Conservation (phyloP, 208 protist genomes). For the Leishmania tarentolae region DNA sequence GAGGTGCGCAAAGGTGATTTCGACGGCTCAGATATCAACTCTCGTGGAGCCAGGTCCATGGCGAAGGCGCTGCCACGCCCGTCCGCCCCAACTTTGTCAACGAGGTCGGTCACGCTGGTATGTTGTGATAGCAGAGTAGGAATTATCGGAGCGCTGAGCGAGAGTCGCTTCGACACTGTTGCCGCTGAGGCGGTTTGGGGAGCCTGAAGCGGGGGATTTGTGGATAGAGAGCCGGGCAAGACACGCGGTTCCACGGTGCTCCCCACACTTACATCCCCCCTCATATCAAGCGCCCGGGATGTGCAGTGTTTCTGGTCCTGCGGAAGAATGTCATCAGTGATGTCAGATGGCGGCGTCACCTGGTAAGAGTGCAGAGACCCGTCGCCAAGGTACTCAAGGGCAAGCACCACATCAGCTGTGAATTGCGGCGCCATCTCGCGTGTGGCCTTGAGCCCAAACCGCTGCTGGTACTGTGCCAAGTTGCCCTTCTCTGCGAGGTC, state of each 20-base stretch:
- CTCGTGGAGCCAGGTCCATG: neutral
- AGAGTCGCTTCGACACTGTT: neutral
- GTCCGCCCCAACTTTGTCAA: neutral
- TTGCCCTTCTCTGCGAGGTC: slow-evolving; percentile 79
- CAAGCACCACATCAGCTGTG: slow-evolving; percentile 79
- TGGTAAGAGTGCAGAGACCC: slow-evolving; percentile 67
- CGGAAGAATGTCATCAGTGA: neutral
- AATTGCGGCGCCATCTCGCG: slow-evolving; percentile 70
- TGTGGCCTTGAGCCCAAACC: slow-evolving; percentile 54
- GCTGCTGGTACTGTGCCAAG: slow-evolving; percentile 56
- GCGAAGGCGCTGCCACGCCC: neutral
- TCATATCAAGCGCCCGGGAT: neutral
- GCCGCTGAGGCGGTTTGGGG: neutral
- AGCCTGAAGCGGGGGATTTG: too few relatives aligned
- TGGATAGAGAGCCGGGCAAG: neutral
- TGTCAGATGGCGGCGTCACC: slow-evolving; percentile 25
- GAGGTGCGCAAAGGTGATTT: neutral
- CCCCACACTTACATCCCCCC: neutral
- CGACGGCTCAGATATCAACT: neutral
- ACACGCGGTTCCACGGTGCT: neutral
- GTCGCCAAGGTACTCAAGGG: slow-evolving; percentile 73
- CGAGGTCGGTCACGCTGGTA: neutral
- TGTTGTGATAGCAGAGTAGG: neutral
- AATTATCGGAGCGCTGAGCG: neutral
- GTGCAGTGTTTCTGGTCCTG: neutral